These are phyloP conservation scores for Aspergillus ellipticus DNA, from an alignment of 495 filamentous ascomycete species.

Conservation along the genomic window DNA sequence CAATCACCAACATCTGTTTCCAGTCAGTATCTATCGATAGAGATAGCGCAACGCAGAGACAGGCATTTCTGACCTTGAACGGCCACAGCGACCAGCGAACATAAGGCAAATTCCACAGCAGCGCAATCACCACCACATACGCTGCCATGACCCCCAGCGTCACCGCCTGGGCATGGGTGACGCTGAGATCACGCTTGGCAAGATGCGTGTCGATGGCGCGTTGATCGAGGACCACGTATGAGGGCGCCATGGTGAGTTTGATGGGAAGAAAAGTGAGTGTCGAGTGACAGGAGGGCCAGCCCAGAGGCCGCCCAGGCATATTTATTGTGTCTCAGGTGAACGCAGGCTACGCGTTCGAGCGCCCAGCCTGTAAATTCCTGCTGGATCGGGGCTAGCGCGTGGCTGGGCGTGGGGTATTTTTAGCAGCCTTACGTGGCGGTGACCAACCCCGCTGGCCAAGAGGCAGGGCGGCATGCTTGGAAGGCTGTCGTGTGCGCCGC, in stretches of 20 bases:
- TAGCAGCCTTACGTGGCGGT: slow-evolving; percentile 15
- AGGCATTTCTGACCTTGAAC: slow-evolving; percentile 59
- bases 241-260: slow-evolving; percentile 33
- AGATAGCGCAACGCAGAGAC: neutral
- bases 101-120: slow-evolving; percentile 78
- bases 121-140: slow-evolving; percentile 70
- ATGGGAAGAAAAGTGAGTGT: slow-evolving; percentile 1
- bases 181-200: slow-evolving; percentile 52
- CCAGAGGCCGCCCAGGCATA: neutral
- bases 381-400: slow-evolving; percentile 11
- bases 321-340: neutral
- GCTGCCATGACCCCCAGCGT: slow-evolving; percentile 66
- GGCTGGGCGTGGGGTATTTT: slow-evolving; percentile 18
- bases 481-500: no score
- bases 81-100: slow-evolving; percentile 70
- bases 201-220: slow-evolving; percentile 28
- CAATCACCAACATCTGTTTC: slow-evolving; percentile 72
- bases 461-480: no score
- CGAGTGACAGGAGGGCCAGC: neutral
- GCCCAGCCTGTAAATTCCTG: slow-evolving; percentile 15
- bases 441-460: no score
- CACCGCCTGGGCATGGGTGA: slow-evolving; percentile 67
- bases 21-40: neutral
- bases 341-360: slow-evolving; percentile 17
- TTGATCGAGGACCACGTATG: slow-evolving; percentile 23